phyloP scores from a whole-genome alignment of 179 eudicot genomes.

The Nepenthes alata region DNA sequence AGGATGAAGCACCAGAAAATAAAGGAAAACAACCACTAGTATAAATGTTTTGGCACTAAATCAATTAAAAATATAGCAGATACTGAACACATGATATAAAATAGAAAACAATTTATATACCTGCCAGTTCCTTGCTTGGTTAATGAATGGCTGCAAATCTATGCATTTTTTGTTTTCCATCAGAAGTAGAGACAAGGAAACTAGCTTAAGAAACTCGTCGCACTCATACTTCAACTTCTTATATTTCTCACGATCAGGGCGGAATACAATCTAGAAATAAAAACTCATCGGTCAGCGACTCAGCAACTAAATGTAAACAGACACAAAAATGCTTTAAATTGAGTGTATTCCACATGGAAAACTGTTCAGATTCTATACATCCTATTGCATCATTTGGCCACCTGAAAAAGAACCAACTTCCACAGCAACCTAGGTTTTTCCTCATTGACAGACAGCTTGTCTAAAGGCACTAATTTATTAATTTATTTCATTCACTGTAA shows the following conservation, averaged over 20 bases:
- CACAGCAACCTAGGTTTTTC: too few species aligned
- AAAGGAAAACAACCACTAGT: neutral
- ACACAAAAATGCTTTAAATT: neutral
- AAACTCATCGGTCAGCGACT: constrained; percentile 8
- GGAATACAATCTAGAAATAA: constrained; percentile 53
- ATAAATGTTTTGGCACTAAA: neutral
- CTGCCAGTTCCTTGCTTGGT: constrained; percentile 68
- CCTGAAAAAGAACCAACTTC: too few species aligned
- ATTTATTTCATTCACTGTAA: too few species aligned
- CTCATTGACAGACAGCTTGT: too few species aligned
- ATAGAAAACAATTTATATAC: constrained; percentile 19
- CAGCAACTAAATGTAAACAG: constrained; percentile 2
- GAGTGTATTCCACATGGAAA: neutral
- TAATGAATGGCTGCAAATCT: constrained; percentile 23
- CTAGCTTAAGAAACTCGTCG: constrained; percentile 42
- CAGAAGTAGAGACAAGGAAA: constrained; percentile 26
- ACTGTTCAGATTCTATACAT: neutral
- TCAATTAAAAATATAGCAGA: neutral
- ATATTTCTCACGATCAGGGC: constrained; percentile 61
- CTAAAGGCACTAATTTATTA: too few species aligned
- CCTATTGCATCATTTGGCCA: too few species aligned
- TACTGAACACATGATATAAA: neutral
- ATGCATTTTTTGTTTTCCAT: constrained; percentile 18
- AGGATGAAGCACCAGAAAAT: neutral
- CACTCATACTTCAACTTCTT: constrained; percentile 60